Evolutionary conservation across 2,329 filamentous ascomycete genomes (phyloP), one percentile per base, ranked within the genome.

Genomic region (Xylaria sp.): DNA sequence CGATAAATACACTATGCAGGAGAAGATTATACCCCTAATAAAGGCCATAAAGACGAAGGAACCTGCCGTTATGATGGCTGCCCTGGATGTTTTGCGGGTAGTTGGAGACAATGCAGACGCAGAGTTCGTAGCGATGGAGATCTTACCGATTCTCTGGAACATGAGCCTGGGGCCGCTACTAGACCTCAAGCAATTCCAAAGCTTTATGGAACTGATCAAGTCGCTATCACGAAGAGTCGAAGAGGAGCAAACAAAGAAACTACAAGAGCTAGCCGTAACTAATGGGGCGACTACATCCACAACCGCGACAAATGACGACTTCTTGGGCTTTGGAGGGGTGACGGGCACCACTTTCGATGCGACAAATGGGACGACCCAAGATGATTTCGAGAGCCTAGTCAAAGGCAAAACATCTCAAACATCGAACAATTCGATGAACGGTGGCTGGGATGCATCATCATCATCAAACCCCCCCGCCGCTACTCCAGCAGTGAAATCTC

Each of bases 1-100:
- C 33, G 96, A 99, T 82, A 98, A 98, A 79, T 98, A 96, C 77
- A 98, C 96, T 0, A 95, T 99, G 82, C 96, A 99, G 79, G 96
- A 99, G 78, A 98, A 97, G 83, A 92, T 99, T 40, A 88, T 98
- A 0, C 96, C 96, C 0, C 83, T 98, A 4, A 86, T 99, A 69
- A 94, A 93, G 76, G 94, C 86, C 1, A 98, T 99, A 82, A 98
- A 97, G 81, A 99, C 96, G 0, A 98, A 97, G 78, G 96, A 99
- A 79, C 96, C 96, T 0, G 94, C 94, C 7, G 96, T 99, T 10
- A 98, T 98, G 93, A 92, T 98, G 85, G 94, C 95, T 6, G 92
- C 94, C 0, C 84, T 98, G 40, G 91, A 90, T 64, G 93, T 97
- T 0, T 89, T 98, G 72, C 89, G 88, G 59, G 92, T 97, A 58